A percentile compares a stretch with the other conserved stretches of the same genome.
phyloP scores from a whole-genome alignment of 108 stramenopile genomes.

The Pseudonitzschia multiseries region DNA sequence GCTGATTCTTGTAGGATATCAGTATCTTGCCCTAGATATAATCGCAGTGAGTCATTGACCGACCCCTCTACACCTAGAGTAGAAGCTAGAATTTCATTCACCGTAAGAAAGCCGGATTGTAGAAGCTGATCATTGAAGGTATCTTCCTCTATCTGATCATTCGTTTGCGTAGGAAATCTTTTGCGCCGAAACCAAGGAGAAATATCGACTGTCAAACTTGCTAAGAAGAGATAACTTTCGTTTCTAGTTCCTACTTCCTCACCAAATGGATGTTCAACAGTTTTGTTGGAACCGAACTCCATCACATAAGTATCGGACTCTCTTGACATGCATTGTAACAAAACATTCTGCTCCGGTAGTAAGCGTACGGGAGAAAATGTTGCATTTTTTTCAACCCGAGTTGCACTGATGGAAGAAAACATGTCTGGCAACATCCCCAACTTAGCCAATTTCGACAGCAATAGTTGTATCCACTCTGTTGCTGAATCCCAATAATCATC shows the following conservation, averaged over 20 bases:
- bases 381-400: neutral
- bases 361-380: slow-evolving; percentile 7
- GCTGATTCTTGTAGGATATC: slow-evolving; percentile 41
- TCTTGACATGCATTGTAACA: slow-evolving; percentile 64
- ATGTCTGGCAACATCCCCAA: slow-evolving; percentile 54
- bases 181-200: neutral
- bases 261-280: slow-evolving; percentile 39
- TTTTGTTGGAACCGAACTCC: slow-evolving; percentile 10
- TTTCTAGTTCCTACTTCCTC: slow-evolving; percentile 27
- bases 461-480: slow-evolving; percentile 76
- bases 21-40: slow-evolving; percentile 55
- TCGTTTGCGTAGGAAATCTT: neutral
- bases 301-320: slow-evolving; percentile 30
- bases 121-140: slow-evolving; percentile 45
- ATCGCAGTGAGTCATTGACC: slow-evolving; percentile 27
- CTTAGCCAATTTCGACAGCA: slow-evolving; percentile 53
- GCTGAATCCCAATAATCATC: slow-evolving; percentile 61
- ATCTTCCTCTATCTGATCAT: neutral
- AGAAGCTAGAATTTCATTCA: slow-evolving; percentile 63
- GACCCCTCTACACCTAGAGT: slow-evolving; percentile 43
- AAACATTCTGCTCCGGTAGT: slow-evolving; percentile 74
- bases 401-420: slow-evolving; percentile 21
- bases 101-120: slow-evolving; percentile 40
- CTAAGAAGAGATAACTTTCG: slow-evolving; percentile 49
- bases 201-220: slow-evolving; percentile 22